Percentiles rank a stretch among this genome's conserved stretches.
phyloP scores from a whole-genome alignment of 2,329 filamentous ascomycete genomes.

The Chaetomium strumarium region DNA sequence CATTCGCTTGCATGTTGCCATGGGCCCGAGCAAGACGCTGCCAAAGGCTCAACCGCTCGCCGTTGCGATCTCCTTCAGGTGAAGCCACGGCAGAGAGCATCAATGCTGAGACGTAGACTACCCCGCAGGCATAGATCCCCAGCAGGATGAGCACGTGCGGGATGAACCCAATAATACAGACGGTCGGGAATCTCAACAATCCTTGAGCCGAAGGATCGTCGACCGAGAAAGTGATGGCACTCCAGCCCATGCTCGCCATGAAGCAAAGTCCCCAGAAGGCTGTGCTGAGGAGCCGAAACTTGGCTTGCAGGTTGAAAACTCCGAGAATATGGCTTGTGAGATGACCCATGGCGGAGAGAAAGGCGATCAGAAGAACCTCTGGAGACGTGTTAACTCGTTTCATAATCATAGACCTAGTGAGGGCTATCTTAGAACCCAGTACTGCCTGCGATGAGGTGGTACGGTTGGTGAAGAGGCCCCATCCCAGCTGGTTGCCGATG shows the following conservation, averaged over 20 bases:
- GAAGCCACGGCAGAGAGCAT: constrained; percentile 66
- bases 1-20: constrained; percentile 85
- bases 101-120: constrained; percentile 74
- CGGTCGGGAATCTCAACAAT: constrained; percentile 81
- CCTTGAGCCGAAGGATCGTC: constrained; percentile 58
- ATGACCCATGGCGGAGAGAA: constrained; percentile 87
- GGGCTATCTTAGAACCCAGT: constrained; percentile 38
- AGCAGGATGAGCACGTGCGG: constrained; percentile 82
- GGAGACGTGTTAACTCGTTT: constrained; percentile 80
- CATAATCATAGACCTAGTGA: constrained; percentile 63
- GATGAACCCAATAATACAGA: constrained; percentile 91
- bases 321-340: constrained; percentile 78
- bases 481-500: constrained; percentile 71
- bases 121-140: constrained; percentile 69
- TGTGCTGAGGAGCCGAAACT: constrained; percentile 77
- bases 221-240: constrained; percentile 56
- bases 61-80: constrained; percentile 40
- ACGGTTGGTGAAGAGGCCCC: constrained; percentile 53
- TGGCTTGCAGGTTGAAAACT: constrained; percentile 71
- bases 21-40: constrained; percentile 68
- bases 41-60: constrained; percentile 36
- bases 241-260: constrained; percentile 79
- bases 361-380: constrained; percentile 77
- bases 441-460: constrained; percentile 39
- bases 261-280: constrained; percentile 87